Evolutionary conservation across 2,329 filamentous ascomycete genomes (phyloP).

Genomic region (Trichoderma citrinoviride): DNA sequence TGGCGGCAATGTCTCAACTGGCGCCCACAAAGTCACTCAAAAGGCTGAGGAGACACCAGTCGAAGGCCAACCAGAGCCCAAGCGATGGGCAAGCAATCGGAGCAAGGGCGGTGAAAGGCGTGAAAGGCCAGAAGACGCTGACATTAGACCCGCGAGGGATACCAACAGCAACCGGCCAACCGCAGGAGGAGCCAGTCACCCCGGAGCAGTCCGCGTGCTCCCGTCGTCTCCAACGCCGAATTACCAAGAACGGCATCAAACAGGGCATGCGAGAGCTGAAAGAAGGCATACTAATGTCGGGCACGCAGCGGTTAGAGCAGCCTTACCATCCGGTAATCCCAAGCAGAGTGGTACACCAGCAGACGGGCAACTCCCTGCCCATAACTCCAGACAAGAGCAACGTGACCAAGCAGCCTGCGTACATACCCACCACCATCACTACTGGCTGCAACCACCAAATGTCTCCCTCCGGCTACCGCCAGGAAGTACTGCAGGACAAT

Average conservation of each 20-base stretch:
- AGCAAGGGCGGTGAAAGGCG: not conserved
- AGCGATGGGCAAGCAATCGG: not conserved
- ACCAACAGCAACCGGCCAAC: not conserved
- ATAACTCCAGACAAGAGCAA: slow-evolving; percentile 27
- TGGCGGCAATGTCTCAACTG: not conserved
- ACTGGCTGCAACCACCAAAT: slow-evolving; percentile 48
- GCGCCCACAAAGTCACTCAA: not conserved
- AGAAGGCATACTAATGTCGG: slow-evolving; percentile 15
- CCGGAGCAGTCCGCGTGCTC: not conserved
- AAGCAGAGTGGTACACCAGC: slow-evolving; percentile 21
- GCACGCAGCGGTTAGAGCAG: slow-evolving; percentile 1
- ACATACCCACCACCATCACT: slow-evolving; percentile 62
- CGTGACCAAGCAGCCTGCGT: slow-evolving; percentile 42
- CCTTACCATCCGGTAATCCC: not conserved
- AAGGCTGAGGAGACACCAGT: not conserved
- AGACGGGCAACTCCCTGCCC: slow-evolving; percentile 27
- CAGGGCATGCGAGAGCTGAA: slow-evolving; percentile 22
- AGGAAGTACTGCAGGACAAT: not conserved
- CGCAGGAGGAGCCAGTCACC: not conserved
- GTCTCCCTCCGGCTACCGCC: slow-evolving; percentile 25
- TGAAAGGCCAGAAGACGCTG: not conserved
- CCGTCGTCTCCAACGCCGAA: not conserved
- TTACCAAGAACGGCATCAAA: slow-evolving; percentile 21
- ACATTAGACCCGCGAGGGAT: not conserved
- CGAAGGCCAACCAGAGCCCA: not conserved